These are phyloP conservation scores for Leucosporidium yakuticum DNA, from an alignment of 768 basidiomycete genomes.

Conservation along the genomic window DNA sequence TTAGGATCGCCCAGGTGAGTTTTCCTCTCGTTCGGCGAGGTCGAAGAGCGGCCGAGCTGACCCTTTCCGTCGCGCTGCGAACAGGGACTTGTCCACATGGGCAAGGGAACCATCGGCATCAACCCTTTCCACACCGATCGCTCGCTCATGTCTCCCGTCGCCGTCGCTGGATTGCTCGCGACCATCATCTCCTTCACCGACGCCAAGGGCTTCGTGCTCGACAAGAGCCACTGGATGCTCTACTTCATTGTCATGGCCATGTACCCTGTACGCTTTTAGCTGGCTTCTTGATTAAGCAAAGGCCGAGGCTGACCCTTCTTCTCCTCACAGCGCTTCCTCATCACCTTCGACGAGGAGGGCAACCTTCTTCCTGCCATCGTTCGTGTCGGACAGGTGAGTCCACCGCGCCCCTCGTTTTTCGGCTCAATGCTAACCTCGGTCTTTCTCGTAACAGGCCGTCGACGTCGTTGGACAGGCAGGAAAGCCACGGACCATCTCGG, in stretches of 20 bases:
- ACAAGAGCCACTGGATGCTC: constrained; percentile 98
- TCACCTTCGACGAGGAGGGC: constrained; percentile 89
- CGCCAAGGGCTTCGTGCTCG: constrained; percentile 72
- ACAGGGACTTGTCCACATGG: constrained; percentile 97
- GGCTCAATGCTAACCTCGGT: neutral
- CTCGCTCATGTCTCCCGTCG: constrained; percentile 77
- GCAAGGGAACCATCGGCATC: constrained; percentile 93
- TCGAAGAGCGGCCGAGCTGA: neutral
- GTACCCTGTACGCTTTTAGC: constrained; percentile 58
- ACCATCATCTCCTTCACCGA: constrained; percentile 89
- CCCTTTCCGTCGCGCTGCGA: neutral
- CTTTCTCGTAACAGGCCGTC: constrained; percentile 59
- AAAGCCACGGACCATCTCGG: constrained; percentile 90
- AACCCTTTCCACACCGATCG: constrained; percentile 96
- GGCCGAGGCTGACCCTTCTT: neutral
- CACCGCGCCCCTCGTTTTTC: too few species aligned
- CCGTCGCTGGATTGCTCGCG: constrained; percentile 80
- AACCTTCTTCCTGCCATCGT: constrained; percentile 77
- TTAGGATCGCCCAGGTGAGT: constrained; percentile 65
- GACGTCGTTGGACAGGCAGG: constrained; percentile 98
- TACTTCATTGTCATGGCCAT: constrained; percentile 93
- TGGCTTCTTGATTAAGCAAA: neutral
- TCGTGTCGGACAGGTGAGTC: constrained; percentile 60
- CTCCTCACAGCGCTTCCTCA: constrained; percentile 64
- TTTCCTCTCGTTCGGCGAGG: neutral